Percentiles rank a stretch among this genome's conserved stretches.
phyloP scores from a whole-genome alignment of 1,139 yeast species.

The Candida tropicalis region DNA sequence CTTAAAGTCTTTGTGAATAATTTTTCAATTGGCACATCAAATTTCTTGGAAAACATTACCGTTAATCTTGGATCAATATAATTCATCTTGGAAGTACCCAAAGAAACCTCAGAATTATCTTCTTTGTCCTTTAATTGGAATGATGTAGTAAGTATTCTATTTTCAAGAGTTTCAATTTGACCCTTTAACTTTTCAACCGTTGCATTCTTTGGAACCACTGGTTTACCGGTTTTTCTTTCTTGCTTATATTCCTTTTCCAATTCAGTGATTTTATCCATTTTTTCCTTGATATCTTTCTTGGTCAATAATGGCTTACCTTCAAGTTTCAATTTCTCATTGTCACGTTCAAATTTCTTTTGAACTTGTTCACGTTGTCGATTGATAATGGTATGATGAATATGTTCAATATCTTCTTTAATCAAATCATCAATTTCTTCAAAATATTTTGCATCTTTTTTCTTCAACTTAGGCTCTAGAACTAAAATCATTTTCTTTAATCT shows the following conservation, averaged over 20 bases:
- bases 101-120: slow-evolving; percentile 90
- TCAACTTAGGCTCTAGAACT: slow-evolving; percentile 58
- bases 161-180: slow-evolving; percentile 75
- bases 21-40: slow-evolving; percentile 87
- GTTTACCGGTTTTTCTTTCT: slow-evolving; percentile 66
- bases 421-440: slow-evolving; percentile 76
- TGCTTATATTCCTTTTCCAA: slow-evolving; percentile 52
- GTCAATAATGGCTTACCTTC: slow-evolving; percentile 58
- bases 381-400: slow-evolving; percentile 57
- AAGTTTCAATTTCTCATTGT: slow-evolving; percentile 69
- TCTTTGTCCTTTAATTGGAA: slow-evolving; percentile 88
- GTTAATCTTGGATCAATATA: slow-evolving; percentile 94
- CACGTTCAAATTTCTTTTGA: slow-evolving; percentile 67
- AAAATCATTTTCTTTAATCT: slow-evolving; percentile 73
- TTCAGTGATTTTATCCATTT: slow-evolving; percentile 61
- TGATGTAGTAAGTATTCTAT: slow-evolving; percentile 66
- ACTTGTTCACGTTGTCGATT: slow-evolving; percentile 66
- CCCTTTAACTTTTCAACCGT: slow-evolving; percentile 73
- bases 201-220: slow-evolving; percentile 52
- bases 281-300: slow-evolving; percentile 56
- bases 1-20: slow-evolving; percentile 87
- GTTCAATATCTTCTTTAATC: slow-evolving; percentile 61
- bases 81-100: slow-evolving; percentile 91
- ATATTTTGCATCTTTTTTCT: slow-evolving; percentile 55
- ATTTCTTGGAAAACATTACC: slow-evolving; percentile 86